Base-by-base conservation (phyloP, 192 early-diverging fungal species). In the Chytriomyces sp. region DNA sequence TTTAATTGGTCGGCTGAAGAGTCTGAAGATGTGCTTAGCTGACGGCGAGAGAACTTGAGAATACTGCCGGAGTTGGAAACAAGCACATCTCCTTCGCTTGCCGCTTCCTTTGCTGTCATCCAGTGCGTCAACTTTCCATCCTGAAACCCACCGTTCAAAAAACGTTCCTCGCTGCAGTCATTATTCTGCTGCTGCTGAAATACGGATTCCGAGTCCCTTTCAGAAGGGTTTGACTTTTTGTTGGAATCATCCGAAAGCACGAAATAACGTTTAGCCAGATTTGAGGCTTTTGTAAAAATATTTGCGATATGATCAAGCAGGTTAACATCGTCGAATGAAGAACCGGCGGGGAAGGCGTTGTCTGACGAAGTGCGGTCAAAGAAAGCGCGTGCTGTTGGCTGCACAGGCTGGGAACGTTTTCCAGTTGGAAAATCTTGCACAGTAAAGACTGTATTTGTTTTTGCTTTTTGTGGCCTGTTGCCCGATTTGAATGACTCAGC, bases 111-210 rank as follows among this genome's bases (percentile, higher is more conserved):
- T 57, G 44, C 50, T 8, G 26, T 28, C 23, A 11, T 44, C 69
- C 69, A 70, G 35, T 70, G 24, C 26, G 50, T 50, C 16, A 70
- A 28, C 28, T 70, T 59, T 11, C 69, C 69, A 59, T n/a, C 57
- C 45, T 70, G 23, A 44, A 70, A 70, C 11, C 43, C 69, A 26
- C 50, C 50, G n/a, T 70, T 70, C 24, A 35, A 13, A 9, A 67
- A 47, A 45, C 7, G 66, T 3, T 28, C 35, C 9, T n/a, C 16
- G 13, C 8, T 44, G 44, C 66, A 67, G 16, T 16, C 24, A 5
- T 11, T 16, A 43, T 67, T 11, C 5, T 20, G 24, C 24, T 59
- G 57, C 16, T 5, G 57, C 20, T 16, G 57, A 59, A 59, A n/a
- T 20, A 20, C 57, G 13, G 53, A 20, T 59, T 59, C 53, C 3